phyloP scores from a whole-genome alignment of 2,329 filamentous ascomycete species.

The Cytospora schulzeri region DNA sequence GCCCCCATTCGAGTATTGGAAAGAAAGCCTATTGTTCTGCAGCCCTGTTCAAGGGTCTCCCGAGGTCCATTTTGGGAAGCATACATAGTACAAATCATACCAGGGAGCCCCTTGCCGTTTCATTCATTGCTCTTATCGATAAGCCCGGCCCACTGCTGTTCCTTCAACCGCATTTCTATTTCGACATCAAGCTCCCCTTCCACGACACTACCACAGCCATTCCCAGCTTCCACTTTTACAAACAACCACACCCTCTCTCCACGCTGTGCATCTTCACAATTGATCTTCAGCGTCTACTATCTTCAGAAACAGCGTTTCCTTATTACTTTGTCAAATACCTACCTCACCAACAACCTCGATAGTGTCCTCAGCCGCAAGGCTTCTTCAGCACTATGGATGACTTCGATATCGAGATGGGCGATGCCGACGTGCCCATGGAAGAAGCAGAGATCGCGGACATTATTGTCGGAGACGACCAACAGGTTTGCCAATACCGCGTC shows the following conservation, averaged over 20 bases:
- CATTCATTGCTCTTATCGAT: neutral
- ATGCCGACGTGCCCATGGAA: slow-evolving; percentile 49
- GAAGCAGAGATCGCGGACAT: slow-evolving; percentile 38
- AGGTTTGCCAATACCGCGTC: slow-evolving; percentile 29
- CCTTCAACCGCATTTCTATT: neutral
- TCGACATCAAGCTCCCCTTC: neutral
- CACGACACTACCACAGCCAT: neutral
- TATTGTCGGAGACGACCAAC: slow-evolving; percentile 33
- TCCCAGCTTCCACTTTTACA: neutral
- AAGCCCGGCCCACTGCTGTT: neutral
- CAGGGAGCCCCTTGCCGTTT: neutral
- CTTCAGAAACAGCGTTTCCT: neutral
- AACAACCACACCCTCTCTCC: neutral
- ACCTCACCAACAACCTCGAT: neutral
- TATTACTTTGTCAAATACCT: neutral
- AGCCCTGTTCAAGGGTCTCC: neutral
- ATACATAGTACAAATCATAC: too few species aligned
- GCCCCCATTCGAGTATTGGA: neutral
- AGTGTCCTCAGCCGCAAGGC: slow-evolving; percentile 6
- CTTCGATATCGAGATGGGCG: slow-evolving; percentile 71
- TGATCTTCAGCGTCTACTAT: neutral
- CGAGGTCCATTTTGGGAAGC: neutral
- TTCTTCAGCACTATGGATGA: slow-evolving; percentile 56
- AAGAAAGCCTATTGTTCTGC: neutral
- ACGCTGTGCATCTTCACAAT: neutral